Evolutionary conservation across 139 green algal genomes (phyloP), one percentile per base, ranked within the genome.

Genomic region (Klebsormidium nitens): DNA sequence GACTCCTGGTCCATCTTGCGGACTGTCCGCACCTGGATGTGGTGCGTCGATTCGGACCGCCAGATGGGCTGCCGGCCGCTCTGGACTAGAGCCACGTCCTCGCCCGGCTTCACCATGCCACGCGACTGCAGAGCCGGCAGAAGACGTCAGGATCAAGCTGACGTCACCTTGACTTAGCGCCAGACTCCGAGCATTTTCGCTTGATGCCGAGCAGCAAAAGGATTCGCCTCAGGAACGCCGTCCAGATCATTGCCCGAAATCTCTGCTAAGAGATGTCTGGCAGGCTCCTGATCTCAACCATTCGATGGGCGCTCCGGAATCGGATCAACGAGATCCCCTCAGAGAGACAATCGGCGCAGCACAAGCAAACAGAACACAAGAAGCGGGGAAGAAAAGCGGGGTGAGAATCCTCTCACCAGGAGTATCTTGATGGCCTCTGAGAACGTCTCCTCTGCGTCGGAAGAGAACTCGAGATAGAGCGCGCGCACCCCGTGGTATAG

Each of bases 51-150:
- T 28, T 83, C 68, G 2, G 66, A 81, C 5, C 88, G 59, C 89
- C 89, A 95, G 65, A 95, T 95, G 58, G 89, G 86, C 47, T 82
- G 74, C 49, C 74, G 66, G 46, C 89, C 88, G 58, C 85, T 91
- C 72, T 93, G 85, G 60, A 95, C 89, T 23, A 95, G 79, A 11
- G 86, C 84, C 31, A 95, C 75, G 60, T 87, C 68, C 76, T 93
- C 78, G 5, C 83, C 84, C n/a, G 73, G 66, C 36, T 48, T 42
- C 47, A 95, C 72, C 59, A 82, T 75, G 1, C 83, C 83, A 1
- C 80, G 65, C 11, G 65, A 26, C 81, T 89, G 85, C 39, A 95
- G 71, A n/a, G n/a, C n/a, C n/a, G n/a, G n/a, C n/a, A n/a, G n/a
- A n/a, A n/a, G n/a, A n/a, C n/a, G n/a, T n/a, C n/a, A n/a, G n/a